phyloP scores from a whole-genome alignment of 352 stramenopile species.

The Globisporangium parvum region DNA sequence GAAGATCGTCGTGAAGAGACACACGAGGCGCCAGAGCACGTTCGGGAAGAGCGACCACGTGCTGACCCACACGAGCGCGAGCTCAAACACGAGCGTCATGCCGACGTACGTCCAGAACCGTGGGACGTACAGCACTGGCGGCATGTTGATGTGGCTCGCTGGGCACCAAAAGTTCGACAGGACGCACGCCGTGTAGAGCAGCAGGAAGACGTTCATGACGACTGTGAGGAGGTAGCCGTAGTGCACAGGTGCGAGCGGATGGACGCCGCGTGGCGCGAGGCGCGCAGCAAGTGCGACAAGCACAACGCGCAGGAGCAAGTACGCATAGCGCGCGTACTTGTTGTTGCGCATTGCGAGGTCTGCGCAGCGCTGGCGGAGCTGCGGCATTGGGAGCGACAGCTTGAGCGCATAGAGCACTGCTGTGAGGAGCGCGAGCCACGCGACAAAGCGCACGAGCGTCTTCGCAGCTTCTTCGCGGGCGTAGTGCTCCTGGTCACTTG shows the following conservation, averaged over 20 bases:
- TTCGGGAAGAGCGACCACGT: constrained; percentile 77
- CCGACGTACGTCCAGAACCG: constrained; percentile 69
- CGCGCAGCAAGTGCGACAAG: constrained; percentile 52
- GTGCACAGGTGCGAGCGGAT: constrained; percentile 63
- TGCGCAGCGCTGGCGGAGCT: constrained; percentile 52
- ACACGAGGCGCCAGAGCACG: constrained; percentile 65
- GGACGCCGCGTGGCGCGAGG: constrained; percentile 52
- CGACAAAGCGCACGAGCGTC: constrained; percentile 53
- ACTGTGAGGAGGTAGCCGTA: constrained; percentile 74
- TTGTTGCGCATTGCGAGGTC: constrained; percentile 53
- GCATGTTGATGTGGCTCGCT: constrained; percentile 45
- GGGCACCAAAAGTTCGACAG: constrained; percentile 79
- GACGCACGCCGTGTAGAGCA: constrained; percentile 68
- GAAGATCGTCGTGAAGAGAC: constrained; percentile 45
- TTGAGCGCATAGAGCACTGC: constrained; percentile 54
- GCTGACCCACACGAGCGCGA: constrained; percentile 74
- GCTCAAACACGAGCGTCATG: constrained; percentile 33
- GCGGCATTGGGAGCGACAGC: constrained; percentile 51
- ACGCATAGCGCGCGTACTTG: constrained; percentile 39
- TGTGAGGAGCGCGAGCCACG: constrained; percentile 53
- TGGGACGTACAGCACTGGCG: constrained; percentile 61
- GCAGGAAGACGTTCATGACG: constrained; percentile 74
- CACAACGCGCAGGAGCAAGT: constrained; percentile 46
- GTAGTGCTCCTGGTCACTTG: constrained; percentile 60
- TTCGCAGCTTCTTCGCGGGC: constrained; percentile 60